Evolutionary conservation across 306 rosid genomes (phyloP), one percentile per base, ranked within the genome.

Genomic region (Vicia sativa): DNA sequence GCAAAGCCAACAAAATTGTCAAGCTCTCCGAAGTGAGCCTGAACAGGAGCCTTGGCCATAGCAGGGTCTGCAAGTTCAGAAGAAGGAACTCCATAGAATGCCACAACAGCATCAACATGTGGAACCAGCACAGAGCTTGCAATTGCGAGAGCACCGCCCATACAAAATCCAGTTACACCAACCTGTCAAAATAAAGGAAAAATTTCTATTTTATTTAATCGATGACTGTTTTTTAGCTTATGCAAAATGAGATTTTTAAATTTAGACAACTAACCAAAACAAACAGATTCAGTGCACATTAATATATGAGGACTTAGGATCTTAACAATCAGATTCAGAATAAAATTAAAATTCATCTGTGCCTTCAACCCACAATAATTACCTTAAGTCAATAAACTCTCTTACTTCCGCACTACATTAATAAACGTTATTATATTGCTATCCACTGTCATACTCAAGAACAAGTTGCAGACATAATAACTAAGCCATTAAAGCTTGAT

Each of bases 131-230:
- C 99, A 58, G 99, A 90, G 68, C 99, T 88, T 67, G 99, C 99
- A 76, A 93, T 87, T 26, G 99, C 78, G 19, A 93, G 99, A 54
- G 99, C 99, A 69, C 97, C 99, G 19, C 97, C 99, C 99, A 93
- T 90, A 71, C 99, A 93, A 74, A 80, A 93, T 76, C 99, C 99
- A 78, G 96, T 85, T 42, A 93, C 96, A 82, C 99, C 97, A 62
- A 75, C 95, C 99, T 90, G 79, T 59, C 56, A 59, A 42, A 67
- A 72, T 41, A 62, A 79, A 56, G 29, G 53, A 50, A 14, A 72
- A 54, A 41, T 56, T 18, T 42, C 67, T 23, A 58, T 14, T 44
- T 70, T 34, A 23, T 69, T 72, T 25, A 73, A 62, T 14, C 37
- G 52, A 58, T n/a, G 12, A n/a, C n/a, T n/a, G n/a, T n/a, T n/a